Evolutionary conservation across 2,329 filamentous ascomycete species (phyloP).

Genomic region (Aureobasidium uvarum): DNA sequence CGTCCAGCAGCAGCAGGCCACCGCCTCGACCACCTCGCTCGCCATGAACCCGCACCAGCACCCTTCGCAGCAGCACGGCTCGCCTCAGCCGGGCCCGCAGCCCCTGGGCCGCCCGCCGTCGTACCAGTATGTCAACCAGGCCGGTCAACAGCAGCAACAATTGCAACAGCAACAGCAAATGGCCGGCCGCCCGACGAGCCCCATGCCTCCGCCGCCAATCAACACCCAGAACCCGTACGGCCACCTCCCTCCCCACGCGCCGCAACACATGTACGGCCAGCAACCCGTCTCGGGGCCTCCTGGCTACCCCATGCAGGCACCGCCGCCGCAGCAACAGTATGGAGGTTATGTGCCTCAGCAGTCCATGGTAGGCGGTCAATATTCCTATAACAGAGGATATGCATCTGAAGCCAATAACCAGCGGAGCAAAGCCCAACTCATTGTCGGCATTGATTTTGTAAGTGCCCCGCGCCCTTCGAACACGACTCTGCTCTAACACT

Average conservation of each 20-base stretch:
- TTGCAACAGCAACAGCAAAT: constrained; percentile 45
- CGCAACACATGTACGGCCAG: constrained; percentile 43
- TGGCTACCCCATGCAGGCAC: constrained; percentile 42
- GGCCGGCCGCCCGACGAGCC: constrained; percentile 50
- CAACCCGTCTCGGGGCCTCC: constrained; percentile 39
- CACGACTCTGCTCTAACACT: constrained; percentile 24
- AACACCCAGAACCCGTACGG: constrained; percentile 52
- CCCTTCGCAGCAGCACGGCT: constrained; percentile 42
- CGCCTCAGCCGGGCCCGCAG: constrained; percentile 46
- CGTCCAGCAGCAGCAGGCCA: constrained; percentile 43
- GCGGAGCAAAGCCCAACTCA: constrained; percentile 92
- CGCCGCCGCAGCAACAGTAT: constrained; percentile 31
- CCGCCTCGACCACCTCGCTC: constrained; percentile 36
- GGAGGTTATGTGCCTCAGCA: constrained; percentile 27
- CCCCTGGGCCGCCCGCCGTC: constrained; percentile 61
- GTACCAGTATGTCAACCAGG: constrained; percentile 56
- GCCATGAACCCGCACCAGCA: constrained; percentile 44
- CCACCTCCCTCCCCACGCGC: constrained; percentile 32
- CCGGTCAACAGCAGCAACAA: constrained; percentile 42
- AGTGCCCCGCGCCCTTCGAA: constrained; percentile 38
- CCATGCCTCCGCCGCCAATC: constrained; percentile 48
- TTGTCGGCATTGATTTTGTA: constrained; percentile 99
- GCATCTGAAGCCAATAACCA: constrained; percentile 80
- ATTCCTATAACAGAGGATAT: constrained; percentile 28
- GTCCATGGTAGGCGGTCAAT: constrained; percentile 27